A percentile compares a stretch with the other conserved stretches of the same genome.
phyloP scores from a whole-genome alignment of 176 grass and related monocot genomes.

The Juncus inflexus region DNA sequence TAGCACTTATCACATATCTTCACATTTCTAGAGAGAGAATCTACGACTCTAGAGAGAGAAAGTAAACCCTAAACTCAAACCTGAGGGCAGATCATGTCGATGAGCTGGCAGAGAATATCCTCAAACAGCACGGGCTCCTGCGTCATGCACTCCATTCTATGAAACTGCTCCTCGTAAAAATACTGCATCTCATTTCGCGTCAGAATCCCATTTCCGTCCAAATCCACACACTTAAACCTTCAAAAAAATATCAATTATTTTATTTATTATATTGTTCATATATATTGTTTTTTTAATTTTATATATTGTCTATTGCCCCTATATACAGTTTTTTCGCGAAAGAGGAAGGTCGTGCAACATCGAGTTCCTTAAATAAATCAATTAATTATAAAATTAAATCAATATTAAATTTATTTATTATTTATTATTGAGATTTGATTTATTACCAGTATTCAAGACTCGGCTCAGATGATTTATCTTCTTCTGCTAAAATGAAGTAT shows the following conservation, averaged over 20 bases:
- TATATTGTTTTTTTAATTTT: too few relatives aligned
- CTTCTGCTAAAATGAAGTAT: slow-evolving; percentile 87
- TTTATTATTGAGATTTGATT: not conserved
- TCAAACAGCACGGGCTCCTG: slow-evolving; percentile 92
- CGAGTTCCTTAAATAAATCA: too few relatives aligned
- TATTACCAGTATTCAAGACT: slow-evolving; percentile 70
- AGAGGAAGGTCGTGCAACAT: too few relatives aligned
- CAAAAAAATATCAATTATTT: slow-evolving; percentile 44
- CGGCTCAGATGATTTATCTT: slow-evolving; percentile 77
- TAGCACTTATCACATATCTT: too few relatives aligned
- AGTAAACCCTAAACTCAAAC: slow-evolving; percentile 31
- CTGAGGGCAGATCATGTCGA: slow-evolving; percentile 93
- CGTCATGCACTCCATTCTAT: slow-evolving; percentile 97
- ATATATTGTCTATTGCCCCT: too few relatives aligned
- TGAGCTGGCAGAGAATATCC: slow-evolving; percentile 88
- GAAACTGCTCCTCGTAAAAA: slow-evolving; percentile 96
- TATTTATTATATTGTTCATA: not conserved
- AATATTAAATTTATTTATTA: not conserved
- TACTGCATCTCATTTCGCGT: slow-evolving; percentile 86
- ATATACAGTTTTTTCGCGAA: too few relatives aligned
- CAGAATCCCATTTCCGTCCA: slow-evolving; percentile 85
- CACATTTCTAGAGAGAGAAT: too few relatives aligned
- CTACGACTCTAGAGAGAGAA: slow-evolving; percentile 4
- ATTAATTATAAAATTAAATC: not conserved
- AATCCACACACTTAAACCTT: slow-evolving; percentile 94